Evolutionary conservation across 108 stramenopile species (phyloP), one percentile per base, ranked within the genome.

Genomic region (Cyclotella kingstonii): DNA sequence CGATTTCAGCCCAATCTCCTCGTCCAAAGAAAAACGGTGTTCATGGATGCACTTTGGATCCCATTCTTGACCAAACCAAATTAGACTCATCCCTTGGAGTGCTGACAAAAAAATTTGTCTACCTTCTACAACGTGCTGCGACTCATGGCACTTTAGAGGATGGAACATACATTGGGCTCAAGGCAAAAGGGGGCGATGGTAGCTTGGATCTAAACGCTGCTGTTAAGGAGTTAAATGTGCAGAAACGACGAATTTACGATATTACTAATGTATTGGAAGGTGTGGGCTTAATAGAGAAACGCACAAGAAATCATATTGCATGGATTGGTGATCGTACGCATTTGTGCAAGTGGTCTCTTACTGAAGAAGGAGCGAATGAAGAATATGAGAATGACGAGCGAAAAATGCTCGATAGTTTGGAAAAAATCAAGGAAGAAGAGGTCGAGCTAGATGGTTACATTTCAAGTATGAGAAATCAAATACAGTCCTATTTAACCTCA

Each of bases 201-300:
- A 66, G 73, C n/a, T 64, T 97, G 50, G 96, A 97, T 78, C 73
- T 97, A 50, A 97, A 97, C 61, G 72, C 78, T 5, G 96, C 96
- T 6, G 93, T 89, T 0, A 66, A 68, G 25, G 81, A 86, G 41
- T 60, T 96, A 64, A 77, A 81, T 27, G 94, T 96, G 23, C 93
- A 94, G 60, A 96, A 96, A 60, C 78, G 95, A 19, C 84, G 95
- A 1, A 94, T 96, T 60, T 96, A 96, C 56, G 96, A 96, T 64
- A 96, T 96, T 56, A 95, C 94, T 50, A 96, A 96, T 69, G 96
- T 95, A 19, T 79, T 96, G 48, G 96, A 96, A 70, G 96, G 96
- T 7, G 91, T 95, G 44, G 91, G 91, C 9, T 63, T 96, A 59
- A 87, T 95, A 55, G 70, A 83, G 50, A 95, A 95, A 78, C 73